Percentiles rank a stretch among this genome's conserved stretches.
phyloP scores from a whole-genome alignment of 495 filamentous ascomycete species.

The Jackrogersella minutella region DNA sequence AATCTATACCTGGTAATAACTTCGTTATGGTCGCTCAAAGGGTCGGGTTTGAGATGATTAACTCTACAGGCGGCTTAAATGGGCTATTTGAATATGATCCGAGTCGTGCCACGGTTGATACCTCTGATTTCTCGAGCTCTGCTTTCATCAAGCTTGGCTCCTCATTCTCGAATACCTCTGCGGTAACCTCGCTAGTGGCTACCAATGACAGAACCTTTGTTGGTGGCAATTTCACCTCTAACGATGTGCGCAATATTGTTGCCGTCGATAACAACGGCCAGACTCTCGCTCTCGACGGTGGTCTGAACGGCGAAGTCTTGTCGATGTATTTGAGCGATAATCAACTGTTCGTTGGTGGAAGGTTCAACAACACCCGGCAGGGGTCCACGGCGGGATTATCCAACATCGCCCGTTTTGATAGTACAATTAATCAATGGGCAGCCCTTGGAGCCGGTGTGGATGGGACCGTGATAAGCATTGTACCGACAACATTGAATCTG shows the following conservation, averaged over 20 bases:
- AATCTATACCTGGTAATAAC: slow-evolving; percentile 52
- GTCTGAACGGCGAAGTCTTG: slow-evolving; percentile 81
- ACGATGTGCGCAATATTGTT: slow-evolving; percentile 74
- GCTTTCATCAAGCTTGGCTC: slow-evolving; percentile 76
- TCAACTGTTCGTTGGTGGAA: slow-evolving; percentile 81
- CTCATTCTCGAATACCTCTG: slow-evolving; percentile 68
- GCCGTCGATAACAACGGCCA: slow-evolving; percentile 69
- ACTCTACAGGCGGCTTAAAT: slow-evolving; percentile 78
- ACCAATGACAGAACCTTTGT: slow-evolving; percentile 71
- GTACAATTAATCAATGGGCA: slow-evolving; percentile 71
- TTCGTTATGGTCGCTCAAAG: slow-evolving; percentile 86
- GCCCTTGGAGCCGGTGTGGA: slow-evolving; percentile 87
- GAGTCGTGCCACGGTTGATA: slow-evolving; percentile 61
- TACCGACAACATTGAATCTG: slow-evolving; percentile 81
- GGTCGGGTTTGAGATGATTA: slow-evolving; percentile 77
- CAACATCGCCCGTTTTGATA: slow-evolving; percentile 80
- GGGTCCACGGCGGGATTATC: slow-evolving; percentile 67
- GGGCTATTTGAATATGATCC: slow-evolving; percentile 92
- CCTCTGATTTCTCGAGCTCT: slow-evolving; percentile 72
- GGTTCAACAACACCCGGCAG: slow-evolving; percentile 78
- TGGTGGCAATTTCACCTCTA: slow-evolving; percentile 83
- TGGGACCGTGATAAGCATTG: slow-evolving; percentile 75
- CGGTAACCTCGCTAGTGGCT: slow-evolving; percentile 68
- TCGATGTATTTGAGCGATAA: slow-evolving; percentile 71
- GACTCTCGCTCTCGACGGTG: slow-evolving; percentile 68